phyloP scores from a whole-genome alignment of 352 stramenopile genomes.

The Phytophthora idaei region DNA sequence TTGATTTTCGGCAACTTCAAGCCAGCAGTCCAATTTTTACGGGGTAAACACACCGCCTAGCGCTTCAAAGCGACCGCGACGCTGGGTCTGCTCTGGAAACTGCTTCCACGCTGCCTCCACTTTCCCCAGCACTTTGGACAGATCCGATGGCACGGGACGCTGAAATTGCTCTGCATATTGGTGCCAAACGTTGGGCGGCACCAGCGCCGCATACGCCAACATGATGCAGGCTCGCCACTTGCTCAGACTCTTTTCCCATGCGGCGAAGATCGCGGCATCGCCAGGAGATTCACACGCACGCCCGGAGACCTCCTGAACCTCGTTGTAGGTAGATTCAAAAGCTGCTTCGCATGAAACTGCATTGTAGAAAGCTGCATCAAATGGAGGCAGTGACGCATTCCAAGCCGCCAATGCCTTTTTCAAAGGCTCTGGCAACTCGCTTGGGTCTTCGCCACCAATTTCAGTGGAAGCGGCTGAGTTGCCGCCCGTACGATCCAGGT shows the following conservation, averaged over 20 bases:
- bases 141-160: slow-evolving; percentile 53
- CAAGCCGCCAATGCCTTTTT: slow-evolving; percentile 50
- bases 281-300: slow-evolving; percentile 44
- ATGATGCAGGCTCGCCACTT: slow-evolving; percentile 73
- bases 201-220: slow-evolving; percentile 70
- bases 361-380: slow-evolving; percentile 80
- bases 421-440: slow-evolving; percentile 55
- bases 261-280: slow-evolving; percentile 39
- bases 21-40: neutral
- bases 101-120: slow-evolving; percentile 53
- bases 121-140: slow-evolving; percentile 37
- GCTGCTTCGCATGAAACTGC: slow-evolving; percentile 76
- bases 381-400: slow-evolving; percentile 78
- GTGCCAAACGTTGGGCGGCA: slow-evolving; percentile 68
- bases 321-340: slow-evolving; percentile 63
- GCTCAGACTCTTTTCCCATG: slow-evolving; percentile 58
- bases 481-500: slow-evolving; percentile 28
- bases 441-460: slow-evolving; percentile 70
- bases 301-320: slow-evolving; percentile 66
- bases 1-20: slow-evolving; percentile 2
- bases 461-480: slow-evolving; percentile 23
- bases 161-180: slow-evolving; percentile 67
- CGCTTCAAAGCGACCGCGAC: slow-evolving; percentile 63
- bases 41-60: slow-evolving; percentile 39
- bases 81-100: slow-evolving; percentile 56